Evolutionary conservation across 495 filamentous ascomycete genomes (phyloP).

Genomic region (Entonaema liquescens): DNA sequence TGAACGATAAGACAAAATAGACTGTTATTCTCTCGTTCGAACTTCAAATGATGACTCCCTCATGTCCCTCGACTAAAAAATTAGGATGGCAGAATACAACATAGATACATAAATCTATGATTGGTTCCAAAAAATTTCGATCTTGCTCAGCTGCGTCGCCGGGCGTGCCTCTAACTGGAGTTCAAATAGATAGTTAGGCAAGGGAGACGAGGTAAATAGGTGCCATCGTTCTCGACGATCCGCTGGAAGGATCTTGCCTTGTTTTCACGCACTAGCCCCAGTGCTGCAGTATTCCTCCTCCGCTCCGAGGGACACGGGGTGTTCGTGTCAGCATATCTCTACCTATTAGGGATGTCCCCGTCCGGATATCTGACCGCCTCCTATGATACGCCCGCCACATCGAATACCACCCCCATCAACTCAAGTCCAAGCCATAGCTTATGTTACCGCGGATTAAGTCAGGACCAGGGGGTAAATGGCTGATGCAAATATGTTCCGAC

Average conservation of each 20-base stretch:
- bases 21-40: slow-evolving; percentile 40
- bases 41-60: slow-evolving; percentile 33
- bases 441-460: neutral
- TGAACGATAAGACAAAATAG: slow-evolving; percentile 43
- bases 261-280: slow-evolving; percentile 12
- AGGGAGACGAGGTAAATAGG: slow-evolving; percentile 24
- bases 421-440: slow-evolving; percentile 6
- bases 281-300: slow-evolving; percentile 11
- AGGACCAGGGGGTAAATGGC: slow-evolving; percentile 2
- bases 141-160: slow-evolving; percentile 29
- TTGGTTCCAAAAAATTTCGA: slow-evolving; percentile 38
- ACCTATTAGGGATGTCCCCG: slow-evolving; percentile 8
- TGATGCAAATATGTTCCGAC: slow-evolving; percentile 27
- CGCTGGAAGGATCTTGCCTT: slow-evolving; percentile 3
- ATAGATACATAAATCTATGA: slow-evolving; percentile 48
- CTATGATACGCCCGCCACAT: slow-evolving; percentile 6
- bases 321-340: slow-evolving; percentile 7
- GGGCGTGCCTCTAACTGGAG: slow-evolving; percentile 14
- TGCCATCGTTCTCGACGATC: neutral
- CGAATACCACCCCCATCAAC: slow-evolving; percentile 3
- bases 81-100: slow-evolving; percentile 29
- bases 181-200: slow-evolving; percentile 42
- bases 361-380: slow-evolving; percentile 2
- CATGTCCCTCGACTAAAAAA: slow-evolving; percentile 28
- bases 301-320: slow-evolving; percentile 1